These are phyloP conservation scores for Lasiodiplodia theobromae DNA, from an alignment of 2,329 filamentous ascomycete species.

Conservation along the genomic window DNA sequence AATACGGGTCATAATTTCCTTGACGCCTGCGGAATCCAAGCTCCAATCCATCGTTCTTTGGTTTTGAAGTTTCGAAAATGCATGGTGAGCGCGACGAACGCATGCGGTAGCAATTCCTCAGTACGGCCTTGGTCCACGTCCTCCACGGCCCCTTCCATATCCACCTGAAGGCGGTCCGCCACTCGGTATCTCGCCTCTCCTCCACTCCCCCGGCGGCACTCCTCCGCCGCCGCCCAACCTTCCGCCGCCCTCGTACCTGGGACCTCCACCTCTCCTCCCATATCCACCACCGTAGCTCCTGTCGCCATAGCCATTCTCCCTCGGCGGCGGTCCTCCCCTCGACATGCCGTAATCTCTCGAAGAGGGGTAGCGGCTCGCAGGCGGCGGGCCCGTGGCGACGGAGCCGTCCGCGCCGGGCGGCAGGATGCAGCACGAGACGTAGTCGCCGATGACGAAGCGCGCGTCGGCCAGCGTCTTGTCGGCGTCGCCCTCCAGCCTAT, in stretches of 20 bases:
- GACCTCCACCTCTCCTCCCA: constrained; percentile 47
- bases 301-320: constrained; percentile 44
- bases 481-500: constrained; percentile 64
- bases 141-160: constrained; percentile 26
- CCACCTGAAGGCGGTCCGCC: constrained; percentile 36
- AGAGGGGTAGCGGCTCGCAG: constrained; percentile 37
- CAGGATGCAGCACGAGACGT: constrained; percentile 81
- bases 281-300: constrained; percentile 46
- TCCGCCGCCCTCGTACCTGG: constrained; percentile 51
- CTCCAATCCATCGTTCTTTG: neutral
- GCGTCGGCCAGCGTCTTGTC: constrained; percentile 78
- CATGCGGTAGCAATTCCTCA: neutral
- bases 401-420: constrained; percentile 77
- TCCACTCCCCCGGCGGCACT: constrained; percentile 68
- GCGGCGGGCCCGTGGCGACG: constrained; percentile 68
- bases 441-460: constrained; percentile 88
- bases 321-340: constrained; percentile 39
- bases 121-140: constrained; percentile 18
- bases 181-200: constrained; percentile 69
- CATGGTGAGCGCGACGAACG: neutral
- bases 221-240: constrained; percentile 45
- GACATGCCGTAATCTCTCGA: constrained; percentile 18
- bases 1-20: neutral
- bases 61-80: neutral
- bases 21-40: neutral